Conservation (phyloP, 164 flowering plant species). For the Chimonanthus salicifolius region DNA sequence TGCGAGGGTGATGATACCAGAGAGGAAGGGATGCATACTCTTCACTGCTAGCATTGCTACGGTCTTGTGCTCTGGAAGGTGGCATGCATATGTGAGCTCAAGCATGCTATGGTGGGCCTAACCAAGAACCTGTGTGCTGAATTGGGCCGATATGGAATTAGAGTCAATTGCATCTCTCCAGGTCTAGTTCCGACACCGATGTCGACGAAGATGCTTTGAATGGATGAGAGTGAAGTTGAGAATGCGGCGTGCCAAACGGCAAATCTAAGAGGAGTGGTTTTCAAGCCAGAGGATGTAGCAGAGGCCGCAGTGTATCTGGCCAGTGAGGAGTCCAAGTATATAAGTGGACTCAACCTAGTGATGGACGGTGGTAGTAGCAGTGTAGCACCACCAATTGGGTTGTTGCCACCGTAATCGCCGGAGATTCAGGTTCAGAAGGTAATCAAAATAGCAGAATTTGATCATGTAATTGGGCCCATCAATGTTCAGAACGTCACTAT, state of each 20-base stretch:
- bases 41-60: neutral
- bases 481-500: too few species aligned
- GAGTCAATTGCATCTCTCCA: conserved; percentile 22
- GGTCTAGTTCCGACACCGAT: conserved; percentile 3
- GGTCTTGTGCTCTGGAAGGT: neutral
- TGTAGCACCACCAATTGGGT: neutral
- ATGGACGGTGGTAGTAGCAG: conserved; percentile 3
- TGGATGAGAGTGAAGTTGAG: conserved; percentile 1
- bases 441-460: neutral
- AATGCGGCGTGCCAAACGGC: neutral
- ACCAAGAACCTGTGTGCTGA: conserved; percentile 14
- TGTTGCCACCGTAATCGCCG: neutral
- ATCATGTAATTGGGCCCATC: neutral
- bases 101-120: conserved; percentile 16
- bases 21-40: neutral
- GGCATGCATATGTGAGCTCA: conserved; percentile 3
- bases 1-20: conserved; percentile 9
- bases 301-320: conserved; percentile 6
- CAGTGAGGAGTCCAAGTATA: conserved; percentile 8
- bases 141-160: conserved; percentile 20
- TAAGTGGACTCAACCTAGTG: conserved; percentile 10
- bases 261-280: neutral
- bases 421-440: neutral
- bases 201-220: conserved; percentile 1
- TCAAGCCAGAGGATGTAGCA: conserved; percentile 7